Base-by-base conservation (phyloP, 2,329 filamentous ascomycete species). In the Scedosporium minutisporum region DNA sequence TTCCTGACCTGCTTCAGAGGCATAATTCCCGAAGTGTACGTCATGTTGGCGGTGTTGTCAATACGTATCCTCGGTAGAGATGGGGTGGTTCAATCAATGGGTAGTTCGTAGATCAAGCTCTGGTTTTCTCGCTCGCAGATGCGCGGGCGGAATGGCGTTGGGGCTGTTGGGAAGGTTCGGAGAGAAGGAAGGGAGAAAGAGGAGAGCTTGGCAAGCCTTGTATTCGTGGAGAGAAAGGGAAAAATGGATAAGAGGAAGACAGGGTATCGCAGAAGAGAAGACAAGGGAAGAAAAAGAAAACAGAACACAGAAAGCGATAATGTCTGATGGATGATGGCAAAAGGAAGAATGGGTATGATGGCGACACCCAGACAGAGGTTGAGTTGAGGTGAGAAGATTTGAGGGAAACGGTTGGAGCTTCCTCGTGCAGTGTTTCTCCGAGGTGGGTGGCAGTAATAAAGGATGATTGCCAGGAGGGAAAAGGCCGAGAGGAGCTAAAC, bases 1-100 rank as follows among this genome's bases (percentile, higher is more conserved):
- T 86, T 85, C 75, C 88, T 87, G 69, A 83, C 78, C 75, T 83
- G 83, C 69, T 80, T 75, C 65, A 85, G 71, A 65, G 83, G 83
- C 71, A 80, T 75, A 29, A 78, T 72, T 66, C 78, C 78, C 68
- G 69, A 69, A 62, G 69, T 76, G 72, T 75, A 78, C 67, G 72
- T 60, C 73, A 76, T 76, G 33, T 41, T 68, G 65, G 62, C 51
- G 51, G 51, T 55, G 23, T 23, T 27, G 51, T 55, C 23, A 38
- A 14, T 14, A 10, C 10, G 33, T 38, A 38, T 38, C 33, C 33
- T 38, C 12, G 33, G 33, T 38, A 3, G 10, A 14, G 10, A 38
- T 23, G 51, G 23, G 3, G 23, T 55, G 23, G 18, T 55, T 27
- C 23, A 55, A 55, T 27, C 23, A 55, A 55, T 23, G 51, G 51